Conservation (phyloP, 1,139 yeast genomes). For the Blastobotrys petasosporus region DNA sequence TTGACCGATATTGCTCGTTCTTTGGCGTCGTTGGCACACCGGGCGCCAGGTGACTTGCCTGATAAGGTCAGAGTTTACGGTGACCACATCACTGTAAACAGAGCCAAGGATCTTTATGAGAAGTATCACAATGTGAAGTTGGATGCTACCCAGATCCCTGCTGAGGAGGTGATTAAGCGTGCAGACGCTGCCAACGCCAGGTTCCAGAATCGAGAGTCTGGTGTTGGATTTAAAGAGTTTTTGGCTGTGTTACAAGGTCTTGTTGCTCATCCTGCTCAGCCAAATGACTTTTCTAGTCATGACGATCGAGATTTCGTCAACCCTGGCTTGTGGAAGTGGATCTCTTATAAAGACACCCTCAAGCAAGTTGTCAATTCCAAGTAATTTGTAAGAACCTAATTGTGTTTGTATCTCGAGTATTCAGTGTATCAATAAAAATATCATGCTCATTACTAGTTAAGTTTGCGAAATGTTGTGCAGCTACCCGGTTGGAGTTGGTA, state of each 20-base stretch:
- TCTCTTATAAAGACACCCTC: neutral
- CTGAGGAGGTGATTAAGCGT: neutral
- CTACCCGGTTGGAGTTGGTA: too few relatives aligned
- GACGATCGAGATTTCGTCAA: constrained; percentile 33
- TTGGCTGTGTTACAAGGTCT: constrained; percentile 14
- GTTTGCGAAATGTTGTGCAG: too few relatives aligned
- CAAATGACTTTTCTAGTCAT: constrained; percentile 34
- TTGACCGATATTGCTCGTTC: constrained; percentile 1
- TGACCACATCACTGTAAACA: neutral
- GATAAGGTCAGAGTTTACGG: neutral
- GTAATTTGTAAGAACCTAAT: too few relatives aligned
- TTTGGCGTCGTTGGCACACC: neutral
- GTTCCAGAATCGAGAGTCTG: neutral
- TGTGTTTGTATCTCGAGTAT: too few relatives aligned
- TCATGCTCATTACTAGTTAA: too few relatives aligned
- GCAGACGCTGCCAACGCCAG: neutral
- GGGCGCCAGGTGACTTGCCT: neutral
- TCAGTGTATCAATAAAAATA: too few relatives aligned
- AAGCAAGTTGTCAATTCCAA: too few relatives aligned
- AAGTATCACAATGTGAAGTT: constrained; percentile 36
- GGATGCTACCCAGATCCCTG: constrained; percentile 25
- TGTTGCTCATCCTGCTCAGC: constrained; percentile 37
- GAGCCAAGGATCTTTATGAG: constrained; percentile 1
- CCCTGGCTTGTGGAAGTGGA: constrained; percentile 9
- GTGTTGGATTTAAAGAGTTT: constrained; percentile 14